Base-by-base conservation (phyloP, 306 rosid species). In the Albizia julibrissin region DNA sequence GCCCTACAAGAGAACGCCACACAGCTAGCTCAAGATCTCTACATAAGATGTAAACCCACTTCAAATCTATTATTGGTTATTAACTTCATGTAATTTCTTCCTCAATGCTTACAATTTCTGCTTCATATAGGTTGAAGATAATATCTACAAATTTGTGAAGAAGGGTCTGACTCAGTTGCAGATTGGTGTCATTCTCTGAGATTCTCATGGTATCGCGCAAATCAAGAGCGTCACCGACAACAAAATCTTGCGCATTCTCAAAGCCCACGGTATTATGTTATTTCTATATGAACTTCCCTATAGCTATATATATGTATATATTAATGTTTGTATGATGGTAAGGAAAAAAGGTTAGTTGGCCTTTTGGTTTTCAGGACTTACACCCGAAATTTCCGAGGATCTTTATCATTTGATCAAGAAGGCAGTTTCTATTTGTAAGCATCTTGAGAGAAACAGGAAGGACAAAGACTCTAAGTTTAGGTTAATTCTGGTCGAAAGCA, bases 331-430 rank as follows among this genome's bases (percentile, higher is more conserved):
- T 49, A 6, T 65, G 64, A 3, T 67, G 12, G 6, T 18, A 1
- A 43, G 67, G 67, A n/a, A 13, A 34, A 49, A 10, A n/a, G n/a
- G n/a, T n/a, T n/a, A 8, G 49, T 47, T 8, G 1, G 39, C 22
- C 33, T 1, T 1, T 1, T 59, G 66, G 10, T 65, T 44, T 74
- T 83, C 75, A 94, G 98, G 93, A 8, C 95, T 94, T 79, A 97
- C 94, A 9, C 98, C 98, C 54, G 98, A 92, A 75, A 92, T 94
- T 37, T 97, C 98, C 0, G 98, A 94, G 97, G 98, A 94, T 84
- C 86, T 94, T 74, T 94, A 94, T 89, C 97, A 92, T 82, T 91
- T 94, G 86, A 94, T 94, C 75, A 94, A 94, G 91, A 94, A 92
- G 81, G 98, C 97, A 0, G 97, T 94, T 46, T 92, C 97, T 0